Conservation (phyloP, 345 rosid species). For the Eucalyptus regnans region DNA sequence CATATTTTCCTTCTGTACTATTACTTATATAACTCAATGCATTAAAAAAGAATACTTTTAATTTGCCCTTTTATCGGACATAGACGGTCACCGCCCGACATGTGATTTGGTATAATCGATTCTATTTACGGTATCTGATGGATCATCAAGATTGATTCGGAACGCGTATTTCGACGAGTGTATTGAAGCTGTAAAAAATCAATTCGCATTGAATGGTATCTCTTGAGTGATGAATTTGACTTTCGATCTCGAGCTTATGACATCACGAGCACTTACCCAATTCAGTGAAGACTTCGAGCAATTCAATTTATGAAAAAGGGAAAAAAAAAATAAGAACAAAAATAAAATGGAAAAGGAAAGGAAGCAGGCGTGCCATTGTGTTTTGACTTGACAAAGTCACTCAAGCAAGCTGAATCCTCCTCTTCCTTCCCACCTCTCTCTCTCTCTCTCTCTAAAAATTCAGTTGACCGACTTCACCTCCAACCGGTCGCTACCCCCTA, state of each 20-base stretch:
- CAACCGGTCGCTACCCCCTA: neutral
- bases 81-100: rapidly evolving
- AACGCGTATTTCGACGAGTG: rapidly evolving
- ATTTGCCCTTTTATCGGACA: neutral
- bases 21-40: neutral
- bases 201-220: neutral
- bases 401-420: neutral
- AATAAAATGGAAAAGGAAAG: neutral
- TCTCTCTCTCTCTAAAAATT: neutral
- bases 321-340: too few relatives aligned
- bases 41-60: neutral
- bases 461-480: neutral
- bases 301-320: neutral
- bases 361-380: neutral
- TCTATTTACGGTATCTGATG: neutral
- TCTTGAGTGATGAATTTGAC: rapidly evolving
- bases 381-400: neutral
- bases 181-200: neutral
- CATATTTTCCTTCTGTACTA: neutral
- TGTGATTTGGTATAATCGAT: neutral
- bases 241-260: neutral
- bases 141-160: neutral
- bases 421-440: neutral
- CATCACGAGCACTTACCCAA: neutral
- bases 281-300: neutral